Percentiles rank a stretch among this genome's conserved stretches.
Conservation (phyloP, 371 early-diverging fungal genomes). For the Mucor circinelloides region DNA sequence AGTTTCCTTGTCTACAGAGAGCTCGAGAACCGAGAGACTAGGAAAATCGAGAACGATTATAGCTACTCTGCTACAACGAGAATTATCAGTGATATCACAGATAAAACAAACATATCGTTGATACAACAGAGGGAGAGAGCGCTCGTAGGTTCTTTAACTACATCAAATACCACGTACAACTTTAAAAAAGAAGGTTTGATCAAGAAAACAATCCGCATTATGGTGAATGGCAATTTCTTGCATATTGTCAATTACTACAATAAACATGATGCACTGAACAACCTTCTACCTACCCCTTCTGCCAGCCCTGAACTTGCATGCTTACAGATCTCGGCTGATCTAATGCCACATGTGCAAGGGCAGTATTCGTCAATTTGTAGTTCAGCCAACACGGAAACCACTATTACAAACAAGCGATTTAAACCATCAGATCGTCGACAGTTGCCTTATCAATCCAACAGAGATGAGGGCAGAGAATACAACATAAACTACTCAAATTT, state of each 20-base stretch:
- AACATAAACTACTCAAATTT: not conserved
- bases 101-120: not conserved
- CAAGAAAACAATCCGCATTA: constrained; percentile 84
- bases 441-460: not conserved
- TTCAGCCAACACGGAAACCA: not conserved
- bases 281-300: constrained; percentile 60
- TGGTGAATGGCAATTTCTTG: constrained; percentile 72
- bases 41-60: constrained; percentile 7
- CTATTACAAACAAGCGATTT: not conserved
- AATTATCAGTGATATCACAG: not conserved
- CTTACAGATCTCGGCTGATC: constrained; percentile 49
- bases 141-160: constrained; percentile 60
- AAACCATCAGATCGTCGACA: not conserved
- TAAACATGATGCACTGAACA: constrained; percentile 68
- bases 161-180: constrained; percentile 53
- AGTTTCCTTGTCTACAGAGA: constrained; percentile 70
- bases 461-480: not conserved
- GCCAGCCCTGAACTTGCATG: constrained; percentile 43
- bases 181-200: constrained; percentile 81
- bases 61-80: not conserved
- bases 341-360: constrained; percentile 26
- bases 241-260: constrained; percentile 87
- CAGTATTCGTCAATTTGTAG: not conserved
- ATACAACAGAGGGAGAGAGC: constrained; percentile 50
- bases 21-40: constrained; percentile 42